These are phyloP conservation scores for Daldinia caldariorum DNA, from an alignment of 495 filamentous ascomycete species.

Conservation along the genomic window DNA sequence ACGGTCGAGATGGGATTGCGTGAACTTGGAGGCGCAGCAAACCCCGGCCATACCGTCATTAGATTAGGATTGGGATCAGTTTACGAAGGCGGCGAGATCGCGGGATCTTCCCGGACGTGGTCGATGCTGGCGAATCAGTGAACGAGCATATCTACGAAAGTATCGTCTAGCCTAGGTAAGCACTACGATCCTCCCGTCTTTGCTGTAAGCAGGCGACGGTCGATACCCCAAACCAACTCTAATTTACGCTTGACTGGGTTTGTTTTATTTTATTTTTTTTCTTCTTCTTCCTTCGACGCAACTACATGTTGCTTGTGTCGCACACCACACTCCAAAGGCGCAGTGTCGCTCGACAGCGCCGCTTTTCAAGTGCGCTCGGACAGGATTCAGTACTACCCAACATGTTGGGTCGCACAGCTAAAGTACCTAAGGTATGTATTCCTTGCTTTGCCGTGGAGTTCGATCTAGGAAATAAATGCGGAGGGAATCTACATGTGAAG, in stretches of 20 bases:
- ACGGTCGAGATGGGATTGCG: conserved; percentile 30
- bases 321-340: conserved; percentile 22
- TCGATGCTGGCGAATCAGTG: conserved; percentile 18
- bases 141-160: conserved; percentile 17
- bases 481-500: conserved; percentile 39
- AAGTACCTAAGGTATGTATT: conserved; percentile 9
- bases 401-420: conserved; percentile 21
- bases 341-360: conserved; percentile 24
- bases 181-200: conserved; percentile 32
- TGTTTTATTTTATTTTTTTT: conserved; percentile 1
- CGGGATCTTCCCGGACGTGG: conserved; percentile 31
- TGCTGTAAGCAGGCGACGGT: conserved; percentile 19
- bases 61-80: conserved; percentile 27
- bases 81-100: conserved; percentile 37
- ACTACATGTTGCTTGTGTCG: conserved; percentile 33
- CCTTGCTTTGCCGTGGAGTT: conserved; percentile 35
- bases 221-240: not conserved
- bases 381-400: conserved; percentile 42
- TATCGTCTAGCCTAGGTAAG: conserved; percentile 23
- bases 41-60: conserved; percentile 31
- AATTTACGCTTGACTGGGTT: not conserved
- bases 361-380: conserved; percentile 12
- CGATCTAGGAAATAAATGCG: conserved; percentile 38
- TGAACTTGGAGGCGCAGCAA: conserved; percentile 35
- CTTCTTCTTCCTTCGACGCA: not conserved